Conservation (phyloP, 495 filamentous ascomycete genomes). For the Cercophora scortea region DNA sequence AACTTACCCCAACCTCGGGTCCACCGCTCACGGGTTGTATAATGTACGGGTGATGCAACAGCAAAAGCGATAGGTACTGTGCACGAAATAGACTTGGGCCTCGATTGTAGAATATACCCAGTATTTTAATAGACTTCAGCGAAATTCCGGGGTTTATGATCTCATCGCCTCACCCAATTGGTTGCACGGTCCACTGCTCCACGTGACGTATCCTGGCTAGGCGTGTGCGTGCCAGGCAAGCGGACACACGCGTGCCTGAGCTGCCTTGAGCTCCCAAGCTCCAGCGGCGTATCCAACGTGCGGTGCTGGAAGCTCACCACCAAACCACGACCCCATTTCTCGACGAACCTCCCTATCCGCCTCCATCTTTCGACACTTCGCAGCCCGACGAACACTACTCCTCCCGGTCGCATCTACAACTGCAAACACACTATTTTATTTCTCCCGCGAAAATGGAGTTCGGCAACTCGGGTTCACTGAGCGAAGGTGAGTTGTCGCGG, state of each 20-base stretch:
- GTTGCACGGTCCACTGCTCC: neutral
- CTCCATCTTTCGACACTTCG: neutral
- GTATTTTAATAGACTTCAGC: too few species aligned
- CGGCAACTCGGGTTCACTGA: constrained; percentile 60
- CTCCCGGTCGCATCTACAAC: neutral
- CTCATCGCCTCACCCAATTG: too few species aligned
- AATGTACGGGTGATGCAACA: too few species aligned
- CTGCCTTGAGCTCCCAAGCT: constrained; percentile 42
- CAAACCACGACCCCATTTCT: constrained; percentile 10
- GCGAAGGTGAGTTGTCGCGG: constrained; percentile 49
- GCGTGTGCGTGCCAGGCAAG: too few species aligned
- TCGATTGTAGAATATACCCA: too few species aligned
- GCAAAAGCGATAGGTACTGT: too few species aligned
- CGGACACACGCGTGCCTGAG: constrained; percentile 29
- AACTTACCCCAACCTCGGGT: too few species aligned
- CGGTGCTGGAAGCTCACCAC: neutral
- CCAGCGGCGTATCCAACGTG: neutral
- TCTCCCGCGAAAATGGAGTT: constrained; percentile 41
- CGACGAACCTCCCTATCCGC: constrained; percentile 1
- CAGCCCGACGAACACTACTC: too few species aligned
- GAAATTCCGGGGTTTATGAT: neutral
- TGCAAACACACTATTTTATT: constrained; percentile 5
- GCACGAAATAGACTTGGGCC: too few species aligned
- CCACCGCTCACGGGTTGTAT: too few species aligned
- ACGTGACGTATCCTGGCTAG: constrained; percentile 13